Conservation (phyloP, 2,329 filamentous ascomycete species). For the Zymoseptoria brevis region DNA sequence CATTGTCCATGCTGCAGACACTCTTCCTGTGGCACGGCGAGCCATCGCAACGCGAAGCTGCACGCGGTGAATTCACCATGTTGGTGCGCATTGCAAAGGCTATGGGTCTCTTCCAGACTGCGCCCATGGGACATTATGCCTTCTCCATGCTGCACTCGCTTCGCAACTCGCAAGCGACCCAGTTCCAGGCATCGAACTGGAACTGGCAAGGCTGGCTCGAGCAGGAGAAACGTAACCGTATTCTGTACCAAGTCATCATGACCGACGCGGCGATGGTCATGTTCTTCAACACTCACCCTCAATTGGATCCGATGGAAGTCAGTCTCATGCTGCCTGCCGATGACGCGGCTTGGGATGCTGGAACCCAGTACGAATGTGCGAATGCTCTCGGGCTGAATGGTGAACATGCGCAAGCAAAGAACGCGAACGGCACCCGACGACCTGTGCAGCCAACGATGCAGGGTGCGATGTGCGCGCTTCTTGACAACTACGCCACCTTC, state of each 20-base stretch:
- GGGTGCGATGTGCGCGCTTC: constrained; percentile 52
- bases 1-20: constrained; percentile 54
- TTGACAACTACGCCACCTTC: constrained; percentile 52
- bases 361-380: constrained; percentile 51
- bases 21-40: constrained; percentile 65
- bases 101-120: constrained; percentile 49
- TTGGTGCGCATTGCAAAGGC: constrained; percentile 52
- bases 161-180: constrained; percentile 37
- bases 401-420: constrained; percentile 47
- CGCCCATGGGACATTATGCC: constrained; percentile 39
- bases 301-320: constrained; percentile 58
- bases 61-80: constrained; percentile 51
- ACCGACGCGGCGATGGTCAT: constrained; percentile 58
- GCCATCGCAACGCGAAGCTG: constrained; percentile 54
- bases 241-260: constrained; percentile 58
- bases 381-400: constrained; percentile 58
- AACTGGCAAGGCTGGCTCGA: constrained; percentile 62
- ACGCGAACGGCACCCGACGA: constrained; percentile 55
- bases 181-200: constrained; percentile 48
- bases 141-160: constrained; percentile 56
- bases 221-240: constrained; percentile 60
- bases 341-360: constrained; percentile 66
- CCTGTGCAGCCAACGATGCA: constrained; percentile 58
- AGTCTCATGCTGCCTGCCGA: constrained; percentile 62
- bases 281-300: constrained; percentile 61